Base-by-base conservation (phyloP, 2,329 filamentous ascomycete species). In the Colletotrichum tofieldiae region DNA sequence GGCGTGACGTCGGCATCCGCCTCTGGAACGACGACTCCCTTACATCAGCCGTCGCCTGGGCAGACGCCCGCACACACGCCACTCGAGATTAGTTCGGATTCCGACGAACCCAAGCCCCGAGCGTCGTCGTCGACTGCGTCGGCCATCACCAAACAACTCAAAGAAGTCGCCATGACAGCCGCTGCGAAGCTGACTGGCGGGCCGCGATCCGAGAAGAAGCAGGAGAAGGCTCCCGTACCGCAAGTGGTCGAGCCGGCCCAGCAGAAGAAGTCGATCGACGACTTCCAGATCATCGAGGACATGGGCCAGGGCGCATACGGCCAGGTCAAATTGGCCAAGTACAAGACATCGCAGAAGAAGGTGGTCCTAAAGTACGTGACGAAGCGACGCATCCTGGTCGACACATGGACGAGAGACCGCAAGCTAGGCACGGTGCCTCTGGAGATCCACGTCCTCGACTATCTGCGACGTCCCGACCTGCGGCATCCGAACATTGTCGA, bases 261-360 rank as follows among this genome's bases (percentile, higher is more conserved):
- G 76, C 71, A 71, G 37, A 98, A 97, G 84, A 96, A 96, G 82
- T 92, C 90, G 0, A 98, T 99, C 75, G 88, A 93, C 65, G 95
- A 98, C 80, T 99, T 98, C 81, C 88, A 92, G 52, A 96, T 99
- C 72, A 86, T 99, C 16, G 96, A 99, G 82, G 96, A 99, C 73
- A 98, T 99, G 96, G 96, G 96, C 5, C 95, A 98, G 83, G 96
- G 96, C 51, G 96, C 96, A 1, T 99, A 99, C 80, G 96, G 96
- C 2, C 96, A 99, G 82, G 96, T 99, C 71, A 99, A 99, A 81
- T 88, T 99, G 59, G 96, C 94, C 64, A 91, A 95, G 39, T 93
- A 96, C 84, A 97, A 95, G 84, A 91, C 92, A 77, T 90, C 89
- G 63, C 90, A 90, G 64, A 93, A 92, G 80, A 98, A 97, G 82